Base-by-base conservation (phyloP, 495 filamentous ascomycete genomes). In the Podospora conica region DNA sequence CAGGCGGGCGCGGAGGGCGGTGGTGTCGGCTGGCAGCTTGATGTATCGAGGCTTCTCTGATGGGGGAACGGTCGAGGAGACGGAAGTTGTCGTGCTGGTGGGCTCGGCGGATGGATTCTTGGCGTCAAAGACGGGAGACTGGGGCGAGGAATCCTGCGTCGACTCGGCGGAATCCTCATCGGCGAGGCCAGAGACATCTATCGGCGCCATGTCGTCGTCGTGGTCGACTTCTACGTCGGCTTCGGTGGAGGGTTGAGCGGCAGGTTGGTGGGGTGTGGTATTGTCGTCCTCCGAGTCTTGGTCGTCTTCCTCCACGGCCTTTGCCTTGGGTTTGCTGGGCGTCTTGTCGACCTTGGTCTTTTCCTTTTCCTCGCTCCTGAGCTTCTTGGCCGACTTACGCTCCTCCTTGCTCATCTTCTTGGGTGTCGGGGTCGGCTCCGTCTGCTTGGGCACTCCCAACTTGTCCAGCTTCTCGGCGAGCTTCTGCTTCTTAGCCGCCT, bases 1-100 rank as follows among this genome's bases (percentile, higher is more conserved):
- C 55, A 98, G 82, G 24, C 92, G 90, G 29, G 87, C 84, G 73
- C 87, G 87, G 48, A 96, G 80, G 20, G 87, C 83, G 63, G 88
- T 84, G 27, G 87, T 86, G 71, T 91, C 88, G 65, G 84, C 75
- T 29, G 84, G 84, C 25, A 85, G 69, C 65, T 84, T 85, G 65
- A 82, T 80, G 58, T 78, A 77, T 69, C 82, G 82, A 0, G 82
- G 81, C 68, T 81, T 84, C 53, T 82, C 80, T 64, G 83, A 82
- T 31, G 86, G 85, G 15, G 88, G 83, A 9, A 86, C 76, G 59
- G 89, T 81, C 20, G 89, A 91, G 28, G 89, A 91, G 68, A 89
- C 85, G 20, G 90, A 91, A 53, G 90, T 91, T 60, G 84, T 88
- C 67, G 83, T 83, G 58, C 90, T 90, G 64, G 86, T 79, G 22